These are phyloP conservation scores for Scutellaria barbata DNA, from an alignment of 257 asterid species.

Conservation along the genomic window DNA sequence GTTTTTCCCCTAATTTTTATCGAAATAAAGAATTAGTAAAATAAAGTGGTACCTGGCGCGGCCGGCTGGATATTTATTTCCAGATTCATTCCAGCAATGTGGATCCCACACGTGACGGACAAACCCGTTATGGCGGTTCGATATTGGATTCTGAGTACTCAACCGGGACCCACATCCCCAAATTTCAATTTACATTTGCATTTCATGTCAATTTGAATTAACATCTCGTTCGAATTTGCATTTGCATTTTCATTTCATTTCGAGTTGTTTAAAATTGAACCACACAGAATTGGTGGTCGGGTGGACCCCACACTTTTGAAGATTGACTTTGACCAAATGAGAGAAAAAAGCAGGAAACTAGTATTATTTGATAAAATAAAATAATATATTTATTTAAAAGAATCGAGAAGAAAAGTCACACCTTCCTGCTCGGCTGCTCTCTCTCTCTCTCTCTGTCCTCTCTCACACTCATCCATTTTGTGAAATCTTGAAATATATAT, in stretches of 20 bases:
- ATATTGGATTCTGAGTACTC: conserved; percentile 37
- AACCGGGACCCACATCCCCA: conserved; percentile 33
- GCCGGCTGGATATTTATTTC: conserved; percentile 39
- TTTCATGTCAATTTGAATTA: conserved; percentile 24
- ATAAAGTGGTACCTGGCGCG: conserved; percentile 13
- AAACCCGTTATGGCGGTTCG: conserved; percentile 40
- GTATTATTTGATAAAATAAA: not conserved
- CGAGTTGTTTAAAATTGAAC: conserved; percentile 35
- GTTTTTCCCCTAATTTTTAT: not conserved
- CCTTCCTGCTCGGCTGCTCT: conserved; percentile 52
- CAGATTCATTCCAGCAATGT: conserved; percentile 33
- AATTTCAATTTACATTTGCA: conserved; percentile 13
- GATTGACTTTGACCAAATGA: conserved; percentile 65
- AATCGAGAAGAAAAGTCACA: conserved; percentile 72
- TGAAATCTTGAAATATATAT: conserved; percentile 38
- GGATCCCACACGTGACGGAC: conserved; percentile 51
- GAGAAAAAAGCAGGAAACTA: conserved; percentile 5
- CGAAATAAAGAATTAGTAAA: not conserved
- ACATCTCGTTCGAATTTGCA: not conserved
- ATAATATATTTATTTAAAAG: not conserved
- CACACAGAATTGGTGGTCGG: conserved; percentile 60
- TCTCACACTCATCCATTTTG: conserved; percentile 8
- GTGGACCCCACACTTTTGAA: conserved; percentile 55
- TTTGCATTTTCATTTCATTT: conserved; percentile 31
- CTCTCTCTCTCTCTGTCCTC: conserved; percentile 51